Conservation (phyloP, 2,329 filamentous ascomycete genomes). For the Fusarium denticulatum region DNA sequence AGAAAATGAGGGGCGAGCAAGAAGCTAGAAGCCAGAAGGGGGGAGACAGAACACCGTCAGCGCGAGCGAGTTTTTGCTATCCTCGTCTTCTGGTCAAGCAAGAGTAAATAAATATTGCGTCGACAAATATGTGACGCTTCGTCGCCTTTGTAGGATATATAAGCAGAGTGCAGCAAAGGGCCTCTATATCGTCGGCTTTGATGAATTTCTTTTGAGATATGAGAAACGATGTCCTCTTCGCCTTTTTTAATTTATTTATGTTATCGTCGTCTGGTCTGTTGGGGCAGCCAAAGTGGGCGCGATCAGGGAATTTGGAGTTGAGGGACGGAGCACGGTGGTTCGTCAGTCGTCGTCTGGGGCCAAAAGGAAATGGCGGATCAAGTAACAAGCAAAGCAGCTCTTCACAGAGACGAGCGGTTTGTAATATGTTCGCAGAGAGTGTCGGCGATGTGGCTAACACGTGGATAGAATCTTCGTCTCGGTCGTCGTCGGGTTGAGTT, state of each 20-base stretch:
- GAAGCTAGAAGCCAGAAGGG: conserved; percentile 14
- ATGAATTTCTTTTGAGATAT: neutral
- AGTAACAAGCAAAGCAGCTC: conserved; percentile 20
- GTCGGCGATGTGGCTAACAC: conserved; percentile 42
- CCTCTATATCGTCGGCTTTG: conserved; percentile 13
- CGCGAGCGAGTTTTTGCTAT: conserved; percentile 36
- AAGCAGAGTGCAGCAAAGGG: conserved; percentile 1
- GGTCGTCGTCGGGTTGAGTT: conserved; percentile 44
- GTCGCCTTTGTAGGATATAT: conserved; percentile 32
- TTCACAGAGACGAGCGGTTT: conserved; percentile 24
- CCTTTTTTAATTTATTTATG: neutral
- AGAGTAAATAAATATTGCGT: conserved; percentile 24
- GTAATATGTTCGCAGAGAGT: conserved; percentile 37
- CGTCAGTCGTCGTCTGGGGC: conserved; percentile 38
- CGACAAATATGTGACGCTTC: conserved; percentile 36
- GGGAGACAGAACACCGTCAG: conserved; percentile 39
- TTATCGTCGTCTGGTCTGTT: conserved; percentile 29
- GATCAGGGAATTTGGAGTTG: conserved; percentile 42
- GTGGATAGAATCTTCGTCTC: conserved; percentile 33
- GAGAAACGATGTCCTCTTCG: conserved; percentile 24
- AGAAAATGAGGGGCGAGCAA: conserved; percentile 33
- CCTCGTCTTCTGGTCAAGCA: conserved; percentile 24
- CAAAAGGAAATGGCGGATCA: conserved; percentile 30
- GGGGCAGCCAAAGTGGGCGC: conserved; percentile 40
- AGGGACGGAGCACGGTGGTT: conserved; percentile 38